These are phyloP conservation scores for Rhypophila decipiens DNA, from an alignment of 495 filamentous ascomycete species.

Conservation along the genomic window DNA sequence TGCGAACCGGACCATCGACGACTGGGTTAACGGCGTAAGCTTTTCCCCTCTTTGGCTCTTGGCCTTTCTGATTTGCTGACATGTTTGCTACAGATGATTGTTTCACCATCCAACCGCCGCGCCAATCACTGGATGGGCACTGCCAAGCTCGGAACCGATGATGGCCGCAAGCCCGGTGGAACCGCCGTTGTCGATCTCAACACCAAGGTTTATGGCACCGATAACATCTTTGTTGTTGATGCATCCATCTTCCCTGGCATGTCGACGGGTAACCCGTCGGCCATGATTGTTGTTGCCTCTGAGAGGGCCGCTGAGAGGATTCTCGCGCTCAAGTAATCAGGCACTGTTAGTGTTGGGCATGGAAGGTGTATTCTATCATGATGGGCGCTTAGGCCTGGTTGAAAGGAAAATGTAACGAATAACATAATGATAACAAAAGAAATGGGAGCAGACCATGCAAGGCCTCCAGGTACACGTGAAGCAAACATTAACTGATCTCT, in stretches of 20 bases:
- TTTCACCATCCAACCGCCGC: constrained; percentile 52
- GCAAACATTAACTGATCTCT: too few species aligned
- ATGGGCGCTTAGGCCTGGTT: too few species aligned
- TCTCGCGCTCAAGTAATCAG: constrained; percentile 10
- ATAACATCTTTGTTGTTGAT: constrained; percentile 63
- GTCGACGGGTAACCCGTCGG: constrained; percentile 54
- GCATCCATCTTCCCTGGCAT: constrained; percentile 60
- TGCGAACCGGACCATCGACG: constrained; percentile 43
- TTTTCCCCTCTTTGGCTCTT: neutral
- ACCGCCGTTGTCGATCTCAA: constrained; percentile 62
- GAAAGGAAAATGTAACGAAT: too few species aligned
- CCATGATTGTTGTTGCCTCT: constrained; percentile 52
- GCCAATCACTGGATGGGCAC: constrained; percentile 64
- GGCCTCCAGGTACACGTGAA: too few species aligned
- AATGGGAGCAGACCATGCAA: too few species aligned
- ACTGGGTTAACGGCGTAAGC: constrained; percentile 43
- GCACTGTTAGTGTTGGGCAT: neutral
- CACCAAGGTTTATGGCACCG: constrained; percentile 66
- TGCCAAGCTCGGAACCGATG: constrained; percentile 61
- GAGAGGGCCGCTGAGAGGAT: constrained; percentile 47
- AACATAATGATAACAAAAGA: too few species aligned
- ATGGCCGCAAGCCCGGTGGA: constrained; percentile 52
- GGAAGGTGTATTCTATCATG: too few species aligned
- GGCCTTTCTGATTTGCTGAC: neutral
- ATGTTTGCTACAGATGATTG: constrained; percentile 26